These are phyloP conservation scores for Hypoxylon sp. DNA, from an alignment of 2,329 filamentous ascomycete genomes.

Conservation along the genomic window DNA sequence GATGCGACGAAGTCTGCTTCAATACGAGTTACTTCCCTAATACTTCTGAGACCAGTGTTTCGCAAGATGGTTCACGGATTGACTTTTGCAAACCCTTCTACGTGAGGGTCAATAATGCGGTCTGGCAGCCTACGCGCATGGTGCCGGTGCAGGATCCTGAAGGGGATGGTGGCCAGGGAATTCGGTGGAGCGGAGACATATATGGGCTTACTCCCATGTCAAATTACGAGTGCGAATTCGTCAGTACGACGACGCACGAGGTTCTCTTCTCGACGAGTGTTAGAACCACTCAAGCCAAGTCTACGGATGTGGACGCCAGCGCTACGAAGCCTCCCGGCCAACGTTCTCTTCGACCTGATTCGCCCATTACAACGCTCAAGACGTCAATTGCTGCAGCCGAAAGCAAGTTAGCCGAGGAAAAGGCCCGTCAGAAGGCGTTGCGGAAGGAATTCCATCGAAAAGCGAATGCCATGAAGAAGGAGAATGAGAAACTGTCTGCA, in stretches of 20 bases:
- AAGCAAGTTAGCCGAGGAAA: constrained; percentile 77
- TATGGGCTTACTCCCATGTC: constrained; percentile 78
- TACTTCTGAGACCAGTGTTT: constrained; percentile 56
- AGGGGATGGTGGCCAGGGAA: constrained; percentile 58
- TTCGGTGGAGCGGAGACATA: constrained; percentile 79
- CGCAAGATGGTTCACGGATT: constrained; percentile 64
- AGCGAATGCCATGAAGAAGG: constrained; percentile 76
- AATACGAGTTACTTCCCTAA: constrained; percentile 76
- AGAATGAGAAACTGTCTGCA: constrained; percentile 77
- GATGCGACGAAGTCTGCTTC: constrained; percentile 83
- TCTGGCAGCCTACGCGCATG: constrained; percentile 84
- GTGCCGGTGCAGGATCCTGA: constrained; percentile 62
- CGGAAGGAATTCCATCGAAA: constrained; percentile 82
- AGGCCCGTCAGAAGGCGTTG: constrained; percentile 75
- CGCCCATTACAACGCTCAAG: constrained; percentile 81
- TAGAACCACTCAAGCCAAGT: constrained; percentile 71
- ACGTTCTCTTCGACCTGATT: constrained; percentile 78
- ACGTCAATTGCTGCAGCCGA: constrained; percentile 82
- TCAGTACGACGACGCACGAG: constrained; percentile 75
- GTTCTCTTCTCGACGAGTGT: constrained; percentile 81
- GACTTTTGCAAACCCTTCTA: constrained; percentile 83
- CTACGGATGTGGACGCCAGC: constrained; percentile 57
- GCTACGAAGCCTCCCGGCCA: constrained; percentile 62
- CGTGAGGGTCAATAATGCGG: constrained; percentile 82
- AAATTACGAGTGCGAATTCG: constrained; percentile 84